Evolutionary conservation across 139 green algal genomes (phyloP).

Genomic region (Micractinium sp.): DNA sequence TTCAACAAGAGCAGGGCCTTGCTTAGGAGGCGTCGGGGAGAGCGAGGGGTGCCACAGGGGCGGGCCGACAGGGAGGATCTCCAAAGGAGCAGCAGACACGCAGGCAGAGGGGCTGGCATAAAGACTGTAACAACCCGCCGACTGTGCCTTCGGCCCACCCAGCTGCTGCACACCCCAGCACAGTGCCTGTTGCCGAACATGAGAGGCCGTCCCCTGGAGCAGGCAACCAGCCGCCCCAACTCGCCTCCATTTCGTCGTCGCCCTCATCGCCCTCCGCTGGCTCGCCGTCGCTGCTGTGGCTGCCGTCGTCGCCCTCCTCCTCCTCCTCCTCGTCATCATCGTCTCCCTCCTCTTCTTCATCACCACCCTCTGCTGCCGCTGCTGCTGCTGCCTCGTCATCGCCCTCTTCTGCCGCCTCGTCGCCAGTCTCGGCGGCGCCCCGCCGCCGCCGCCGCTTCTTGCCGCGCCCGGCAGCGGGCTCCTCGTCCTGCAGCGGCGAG

Average conservation of each 20-base stretch:
- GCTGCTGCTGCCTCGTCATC: background rate
- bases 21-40: no score
- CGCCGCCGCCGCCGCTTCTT: slow-evolving; percentile 7
- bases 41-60: no score
- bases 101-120: no score
- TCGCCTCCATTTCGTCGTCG: slow-evolving; percentile 1
- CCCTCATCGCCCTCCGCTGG: slow-evolving; percentile 4
- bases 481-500: background rate
- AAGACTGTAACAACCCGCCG: no score
- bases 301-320: background rate
- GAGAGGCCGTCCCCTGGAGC: no score
- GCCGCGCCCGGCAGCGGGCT: background rate
- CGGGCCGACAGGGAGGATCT: no score
- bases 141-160: no score
- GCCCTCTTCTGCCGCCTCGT: background rate
- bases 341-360: background rate
- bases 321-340: background rate
- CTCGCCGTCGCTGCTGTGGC: slow-evolving; percentile 19
- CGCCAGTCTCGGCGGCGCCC: background rate
- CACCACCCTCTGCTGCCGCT: background rate
- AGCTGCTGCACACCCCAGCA: no score
- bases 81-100: no score
- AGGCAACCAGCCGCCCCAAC: background rate
- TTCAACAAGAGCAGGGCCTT: no score
- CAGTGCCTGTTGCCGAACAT: no score